Base-by-base conservation (phyloP, 2,329 filamentous ascomycete genomes). In the Daldinia sp. region DNA sequence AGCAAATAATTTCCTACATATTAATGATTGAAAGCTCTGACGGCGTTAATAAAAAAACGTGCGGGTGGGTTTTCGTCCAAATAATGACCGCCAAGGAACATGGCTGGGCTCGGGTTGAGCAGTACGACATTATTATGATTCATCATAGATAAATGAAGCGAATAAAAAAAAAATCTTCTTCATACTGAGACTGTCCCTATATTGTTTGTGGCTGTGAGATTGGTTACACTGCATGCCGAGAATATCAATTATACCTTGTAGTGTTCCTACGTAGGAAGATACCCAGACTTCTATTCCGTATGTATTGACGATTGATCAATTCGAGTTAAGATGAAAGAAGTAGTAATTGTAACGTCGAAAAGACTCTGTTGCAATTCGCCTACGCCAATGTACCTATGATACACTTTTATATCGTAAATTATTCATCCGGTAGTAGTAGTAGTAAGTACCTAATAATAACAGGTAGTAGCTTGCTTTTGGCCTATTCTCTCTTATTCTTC, bases 1-100 rank as follows among this genome's bases (percentile, higher is more conserved):
- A 77, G 79, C 78, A 82, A 85, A 73, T 85, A 70, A 75, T 54
- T 70, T 35, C 47, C 63, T 45, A 75, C 68, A 63, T 67, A 74
- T 10, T 75, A 72, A 73, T 67, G 55, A 58, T 21, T 61, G 53
- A 49, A 61, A 58, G 63, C 58, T 68, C 58, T 61, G 45, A 34
- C 29, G 54, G 30, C 49, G 47, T 54, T 9, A 10, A 45, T n/a
- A 52, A 9, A n/a, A 49, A 55, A 66, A 58, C 25, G 51, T 63
- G 48, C 34, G 58, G 60, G 52, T 34, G 61, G 61, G 39, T 50
- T 64, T 64, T 63, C 50, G 55, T 37, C 52, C 45, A 55, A 45
- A 29, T 59, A 56, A 58, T 57, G 58, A 55, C 53, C 47, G 59
- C 45, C 48, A 51, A 47, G 59, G 59, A 61, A 59, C 47, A 61